Percentiles rank a stretch among this genome's conserved stretches.
phyloP scores from a whole-genome alignment of 352 stramenopile species.

The Phytophthora pisi region DNA sequence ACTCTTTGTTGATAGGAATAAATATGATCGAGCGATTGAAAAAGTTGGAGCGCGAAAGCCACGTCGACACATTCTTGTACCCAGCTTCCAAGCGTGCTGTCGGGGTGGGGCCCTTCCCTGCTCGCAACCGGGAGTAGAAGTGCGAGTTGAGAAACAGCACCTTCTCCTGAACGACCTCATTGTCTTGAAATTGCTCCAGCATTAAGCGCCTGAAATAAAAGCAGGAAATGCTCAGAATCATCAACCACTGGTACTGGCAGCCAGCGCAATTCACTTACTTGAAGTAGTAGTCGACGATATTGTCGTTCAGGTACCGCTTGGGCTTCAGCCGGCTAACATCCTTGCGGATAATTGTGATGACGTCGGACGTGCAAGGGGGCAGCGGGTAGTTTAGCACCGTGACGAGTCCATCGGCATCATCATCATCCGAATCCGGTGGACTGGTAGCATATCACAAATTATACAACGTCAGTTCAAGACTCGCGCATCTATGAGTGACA shows the following conservation, averaged over 20 bases:
- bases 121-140: constrained; percentile 72
- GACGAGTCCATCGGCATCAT: constrained; percentile 34
- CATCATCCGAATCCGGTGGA: constrained; percentile 39
- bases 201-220: constrained; percentile 52
- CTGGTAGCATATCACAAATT: constrained; percentile 12
- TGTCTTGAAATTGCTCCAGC: constrained; percentile 48
- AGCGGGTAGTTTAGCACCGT: constrained; percentile 73
- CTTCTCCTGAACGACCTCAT: constrained; percentile 61
- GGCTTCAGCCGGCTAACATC: constrained; percentile 69
- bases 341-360: constrained; percentile 74
- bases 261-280: constrained; percentile 56
- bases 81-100: constrained; percentile 54
- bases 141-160: constrained; percentile 82
- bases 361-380: constrained; percentile 69
- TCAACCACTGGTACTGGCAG: not conserved
- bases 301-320: constrained; percentile 91
- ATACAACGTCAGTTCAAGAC: constrained; percentile 7
- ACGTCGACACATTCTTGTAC: constrained; percentile 83
- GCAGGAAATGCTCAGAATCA: constrained; percentile 4
- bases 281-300: constrained; percentile 93
- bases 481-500: not conserved
- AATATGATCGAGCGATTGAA: constrained; percentile 83
- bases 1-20: constrained; percentile 90
- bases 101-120: constrained; percentile 42
- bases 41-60: constrained; percentile 66